phyloP scores from a whole-genome alignment of 1,139 yeast species.

The Arxiozyma slooffiae region DNA sequence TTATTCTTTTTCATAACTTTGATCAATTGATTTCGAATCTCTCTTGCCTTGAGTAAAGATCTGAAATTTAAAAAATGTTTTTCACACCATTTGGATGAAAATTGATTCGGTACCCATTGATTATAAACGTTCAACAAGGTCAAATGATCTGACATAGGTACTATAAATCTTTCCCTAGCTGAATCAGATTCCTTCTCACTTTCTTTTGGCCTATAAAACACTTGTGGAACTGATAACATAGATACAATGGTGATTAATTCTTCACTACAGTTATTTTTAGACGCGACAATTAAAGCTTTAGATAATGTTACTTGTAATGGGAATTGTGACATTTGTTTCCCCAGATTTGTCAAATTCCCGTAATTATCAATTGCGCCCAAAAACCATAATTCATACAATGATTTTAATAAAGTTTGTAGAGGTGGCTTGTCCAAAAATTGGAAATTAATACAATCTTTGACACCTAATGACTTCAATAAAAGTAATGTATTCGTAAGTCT shows the following conservation, averaged over 20 bases:
- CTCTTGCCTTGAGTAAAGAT: conserved; percentile 63
- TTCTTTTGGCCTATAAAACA: conserved; percentile 70
- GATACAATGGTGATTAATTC: conserved; percentile 77
- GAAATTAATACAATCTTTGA: conserved; percentile 52
- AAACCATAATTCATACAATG: conserved; percentile 81
- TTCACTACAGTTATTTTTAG: conserved; percentile 54
- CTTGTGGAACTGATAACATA: conserved; percentile 78
- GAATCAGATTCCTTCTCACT: conserved; percentile 70
- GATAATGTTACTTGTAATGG: conserved; percentile 85
- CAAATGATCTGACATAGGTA: conserved; percentile 81
- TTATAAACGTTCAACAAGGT: conserved; percentile 71
- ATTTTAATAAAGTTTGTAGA: conserved; percentile 54
- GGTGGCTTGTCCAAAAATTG: conserved; percentile 89
- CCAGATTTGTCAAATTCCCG: conserved; percentile 63
- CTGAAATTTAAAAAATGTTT: conserved; percentile 61
- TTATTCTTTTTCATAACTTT: conserved; percentile 44
- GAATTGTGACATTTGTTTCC: conserved; percentile 58
- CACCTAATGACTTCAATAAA: conserved; percentile 60
- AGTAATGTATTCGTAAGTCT: conserved; percentile 71
- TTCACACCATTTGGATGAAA: conserved; percentile 58
- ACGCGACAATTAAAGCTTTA: conserved; percentile 55
- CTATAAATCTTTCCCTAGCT: conserved; percentile 65
- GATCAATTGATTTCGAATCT: conserved; percentile 60
- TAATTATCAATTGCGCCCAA: conserved; percentile 71
- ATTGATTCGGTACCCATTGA: conserved; percentile 58